phyloP scores from a whole-genome alignment of 148 eudicot species.

The Tetragonia tetragonoides region DNA sequence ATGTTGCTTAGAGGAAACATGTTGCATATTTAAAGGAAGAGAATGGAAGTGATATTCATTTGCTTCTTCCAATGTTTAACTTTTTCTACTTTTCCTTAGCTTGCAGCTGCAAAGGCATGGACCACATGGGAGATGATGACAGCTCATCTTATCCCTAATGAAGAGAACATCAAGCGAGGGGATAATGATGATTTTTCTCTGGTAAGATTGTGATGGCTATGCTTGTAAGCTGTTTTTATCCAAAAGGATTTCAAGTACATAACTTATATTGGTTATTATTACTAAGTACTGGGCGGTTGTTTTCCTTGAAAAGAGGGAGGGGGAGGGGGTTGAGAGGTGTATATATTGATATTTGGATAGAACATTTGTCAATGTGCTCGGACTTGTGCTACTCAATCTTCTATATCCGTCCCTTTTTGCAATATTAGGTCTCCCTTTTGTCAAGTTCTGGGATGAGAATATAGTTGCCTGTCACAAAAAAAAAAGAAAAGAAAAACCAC shows the following conservation, averaged over 20 bases:
- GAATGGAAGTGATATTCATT: not conserved
- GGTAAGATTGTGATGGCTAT: conserved; percentile 43
- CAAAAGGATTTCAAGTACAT: not conserved
- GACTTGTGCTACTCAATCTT: no score
- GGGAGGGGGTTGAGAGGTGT: no score
- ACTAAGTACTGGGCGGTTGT: no score
- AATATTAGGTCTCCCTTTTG: not conserved
- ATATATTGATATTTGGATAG: no score
- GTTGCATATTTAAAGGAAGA: not conserved
- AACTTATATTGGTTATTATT: not conserved
- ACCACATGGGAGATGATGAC: conserved; percentile 99
- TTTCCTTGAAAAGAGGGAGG: no score
- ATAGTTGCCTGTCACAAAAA: not conserved
- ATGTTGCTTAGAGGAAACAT: not conserved
- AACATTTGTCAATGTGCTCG: no score
- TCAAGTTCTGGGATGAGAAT: not conserved
- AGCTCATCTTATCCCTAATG: conserved; percentile 76
- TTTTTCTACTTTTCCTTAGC: conserved; percentile 27
- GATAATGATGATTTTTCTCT: conserved; percentile 81
- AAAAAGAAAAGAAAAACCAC: not conserved
- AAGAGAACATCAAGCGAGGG: conserved; percentile 75
- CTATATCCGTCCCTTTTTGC: not conserved
- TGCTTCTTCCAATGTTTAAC: not conserved
- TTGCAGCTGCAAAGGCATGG: conserved; percentile 95
- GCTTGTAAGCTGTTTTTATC: conserved; percentile 2